A percentile compares a stretch with the other conserved stretches of the same genome.
Evolutionary conservation across 2,329 filamentous ascomycete species (phyloP).

Genomic region (Huntiella moniliformis): DNA sequence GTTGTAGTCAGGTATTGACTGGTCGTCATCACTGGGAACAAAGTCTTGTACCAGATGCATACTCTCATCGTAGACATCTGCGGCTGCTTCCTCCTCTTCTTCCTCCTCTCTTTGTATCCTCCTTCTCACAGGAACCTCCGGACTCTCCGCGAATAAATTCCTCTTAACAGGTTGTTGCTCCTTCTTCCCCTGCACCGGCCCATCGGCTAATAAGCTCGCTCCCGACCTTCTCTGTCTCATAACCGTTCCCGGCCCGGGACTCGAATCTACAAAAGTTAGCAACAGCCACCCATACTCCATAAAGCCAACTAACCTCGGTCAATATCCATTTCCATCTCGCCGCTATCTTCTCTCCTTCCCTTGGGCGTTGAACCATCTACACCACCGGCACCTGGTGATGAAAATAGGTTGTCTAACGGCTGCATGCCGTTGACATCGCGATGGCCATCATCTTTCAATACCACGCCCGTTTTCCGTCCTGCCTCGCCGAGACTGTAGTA

Average conservation of each 20-base stretch:
- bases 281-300: conserved; percentile 21
- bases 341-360: conserved; percentile 18
- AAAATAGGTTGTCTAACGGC: conserved; percentile 71
- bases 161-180: no score
- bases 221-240: conserved; percentile 31
- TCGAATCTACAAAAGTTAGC: conserved; percentile 24
- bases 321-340: conserved; percentile 34
- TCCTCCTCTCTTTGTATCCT: conserved; percentile 11
- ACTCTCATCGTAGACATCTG: conserved; percentile 23
- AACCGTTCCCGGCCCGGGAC: conserved; percentile 33
- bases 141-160: no score
- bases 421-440: conserved; percentile 90
- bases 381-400: conserved; percentile 49
- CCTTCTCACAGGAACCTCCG: background rate
- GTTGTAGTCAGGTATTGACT: conserved; percentile 11
- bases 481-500: conserved; percentile 19
- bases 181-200: no score
- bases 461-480: conserved; percentile 62
- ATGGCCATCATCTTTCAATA: conserved; percentile 55
- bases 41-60: conserved; percentile 22
- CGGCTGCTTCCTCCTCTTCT: conserved; percentile 14
- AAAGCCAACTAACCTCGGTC: conserved; percentile 15
- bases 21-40: conserved; percentile 13
- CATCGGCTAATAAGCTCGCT: conserved; percentile 16
- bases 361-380: conserved; percentile 15